Evolutionary conservation across 1,284 basidiomycete species (phyloP), one percentile per base, ranked within the genome.

Genomic region (Taiwanofungus camphoratus): DNA sequence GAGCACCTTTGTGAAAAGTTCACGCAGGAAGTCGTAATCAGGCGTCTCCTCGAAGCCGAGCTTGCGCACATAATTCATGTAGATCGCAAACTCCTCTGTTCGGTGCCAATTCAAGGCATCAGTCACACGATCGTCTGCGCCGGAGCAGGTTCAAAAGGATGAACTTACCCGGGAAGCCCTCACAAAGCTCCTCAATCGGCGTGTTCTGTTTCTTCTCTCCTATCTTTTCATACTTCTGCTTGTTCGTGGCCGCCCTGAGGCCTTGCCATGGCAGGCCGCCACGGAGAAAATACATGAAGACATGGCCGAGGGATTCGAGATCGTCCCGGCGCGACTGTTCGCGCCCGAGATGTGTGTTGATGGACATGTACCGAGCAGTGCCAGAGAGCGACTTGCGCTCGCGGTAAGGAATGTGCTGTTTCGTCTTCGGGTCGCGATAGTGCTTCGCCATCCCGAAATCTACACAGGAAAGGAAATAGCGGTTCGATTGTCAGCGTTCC

Each of bases 361-460:
- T 98, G 34, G 92, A 95, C 74, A 96, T 98, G 74, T 98, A 99
- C 43, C 95, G 88, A 37, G 95, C 95, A 18, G 95, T 98, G 37
- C 95, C 96, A 13, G 92, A 96, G 44, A 98, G 70, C 53, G 92
- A 96, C 77, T 98, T 98, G 69, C 95, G 92, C 70, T 99, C 95
- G 55, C 95, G 82, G 72, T 99, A 99, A 21, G 95, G 95, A 51
- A 98, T 98, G 68, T 99, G 95, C 39, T 91, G 77, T 66, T 95
- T 94, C 4, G 92, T 95, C 74, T 95, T 96, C 15, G 95, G 94
- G 69, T 99, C 95, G 44, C 95, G 87, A 70, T 97, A 98, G 68
- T 97, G 93, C 68, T 98, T 99, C 41, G 95, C 94, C 76, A 99
- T 90, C 56, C 95, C 95, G 61, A 99, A 99, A 67, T 99, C 95